phyloP scores from a whole-genome alignment of 495 filamentous ascomycete species.

The Mytilinidion resinicola region DNA sequence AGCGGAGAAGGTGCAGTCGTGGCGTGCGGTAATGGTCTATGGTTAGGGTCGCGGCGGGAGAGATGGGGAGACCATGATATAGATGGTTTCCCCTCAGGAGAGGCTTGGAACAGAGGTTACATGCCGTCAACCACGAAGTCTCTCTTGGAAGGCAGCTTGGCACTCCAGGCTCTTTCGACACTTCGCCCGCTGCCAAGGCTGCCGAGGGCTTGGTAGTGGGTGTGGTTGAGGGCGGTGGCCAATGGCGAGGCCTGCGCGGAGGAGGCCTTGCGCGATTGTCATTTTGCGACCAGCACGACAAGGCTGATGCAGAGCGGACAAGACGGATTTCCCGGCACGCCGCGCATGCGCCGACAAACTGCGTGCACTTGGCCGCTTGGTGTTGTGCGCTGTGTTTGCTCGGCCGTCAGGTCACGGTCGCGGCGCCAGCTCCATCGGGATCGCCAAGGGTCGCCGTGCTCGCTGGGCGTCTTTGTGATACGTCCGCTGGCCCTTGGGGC shows the following conservation, averaged over 20 bases:
- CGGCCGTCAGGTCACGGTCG: neutral
- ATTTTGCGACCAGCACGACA: neutral
- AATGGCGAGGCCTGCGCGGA: slow-evolving; percentile 1
- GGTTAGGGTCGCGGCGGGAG: neutral
- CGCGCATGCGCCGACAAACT: neutral
- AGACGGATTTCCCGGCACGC: slow-evolving; percentile 23
- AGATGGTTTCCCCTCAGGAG: slow-evolving; percentile 22
- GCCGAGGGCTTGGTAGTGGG: slow-evolving; percentile 3
- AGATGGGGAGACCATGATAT: slow-evolving; percentile 26
- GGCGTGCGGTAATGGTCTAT: too few species aligned
- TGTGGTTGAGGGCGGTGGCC: slow-evolving; percentile 8
- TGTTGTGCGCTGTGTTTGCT: neutral
- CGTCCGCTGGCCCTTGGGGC: too few species aligned
- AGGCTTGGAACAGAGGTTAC: slow-evolving; percentile 21
- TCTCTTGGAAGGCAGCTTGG: neutral
- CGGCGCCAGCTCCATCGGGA: too few species aligned
- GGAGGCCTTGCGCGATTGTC: neutral
- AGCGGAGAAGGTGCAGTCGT: too few species aligned
- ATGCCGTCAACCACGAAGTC: slow-evolving; percentile 15
- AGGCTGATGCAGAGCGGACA: slow-evolving; percentile 13
- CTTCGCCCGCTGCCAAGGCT: neutral
- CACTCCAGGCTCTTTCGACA: neutral
- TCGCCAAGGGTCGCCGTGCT: too few species aligned
- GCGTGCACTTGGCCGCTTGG: slow-evolving; percentile 8
- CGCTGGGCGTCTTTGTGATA: too few species aligned